Base-by-base conservation (phyloP, 2,329 filamentous ascomycete species). In the Calonectria leucothoes region DNA sequence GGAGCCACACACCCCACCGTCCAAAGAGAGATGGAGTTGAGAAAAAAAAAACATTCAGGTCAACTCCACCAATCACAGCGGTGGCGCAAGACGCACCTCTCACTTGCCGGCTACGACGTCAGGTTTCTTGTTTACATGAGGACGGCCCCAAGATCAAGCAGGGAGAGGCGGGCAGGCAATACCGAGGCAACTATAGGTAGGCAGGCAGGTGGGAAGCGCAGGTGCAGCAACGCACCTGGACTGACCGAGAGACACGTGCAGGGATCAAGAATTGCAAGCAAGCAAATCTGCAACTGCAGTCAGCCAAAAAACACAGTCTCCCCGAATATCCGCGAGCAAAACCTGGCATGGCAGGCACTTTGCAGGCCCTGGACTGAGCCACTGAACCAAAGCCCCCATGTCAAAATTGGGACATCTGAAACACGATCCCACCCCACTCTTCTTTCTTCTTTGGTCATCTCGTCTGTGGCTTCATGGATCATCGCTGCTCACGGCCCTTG, bases 321-420 rank as follows among this genome's bases (percentile, higher is more conserved):
- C 27, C 59, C 23, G 14, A n/a, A 37, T 63, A 45, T 45, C 59
- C 59, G 23, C 31, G 35, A 48, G 39, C 57, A 6, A 20, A 63
- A 52, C 42, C 63, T 71, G 55, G 63, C 69, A 70, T 71, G 45
- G 63, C 33, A 72, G 55, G 52, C 42, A 63, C 71, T 61, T 48
- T 31, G 66, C 65, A 68, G 55, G 70, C 39, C 68, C 42, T 42
- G 51, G 59, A 48, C 69, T 65, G 66, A 72, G 48, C 25, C 42
- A 37, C 37, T 66, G 61, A 64, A 55, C 39, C 49, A 69, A 39
- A 49, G 49, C 48, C 61, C 71, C 69, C 73, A 72, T 72, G 73
- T 71, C 74, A 70, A 73, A 76, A 76, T 76, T 74, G 57, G 72
- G 70, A 69, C 65, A 76, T 76, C 75, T 76, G 75, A 76, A 76